Conservation (phyloP, 495 filamentous ascomycete genomes). For the Umbilicaria muhlenbergii region DNA sequence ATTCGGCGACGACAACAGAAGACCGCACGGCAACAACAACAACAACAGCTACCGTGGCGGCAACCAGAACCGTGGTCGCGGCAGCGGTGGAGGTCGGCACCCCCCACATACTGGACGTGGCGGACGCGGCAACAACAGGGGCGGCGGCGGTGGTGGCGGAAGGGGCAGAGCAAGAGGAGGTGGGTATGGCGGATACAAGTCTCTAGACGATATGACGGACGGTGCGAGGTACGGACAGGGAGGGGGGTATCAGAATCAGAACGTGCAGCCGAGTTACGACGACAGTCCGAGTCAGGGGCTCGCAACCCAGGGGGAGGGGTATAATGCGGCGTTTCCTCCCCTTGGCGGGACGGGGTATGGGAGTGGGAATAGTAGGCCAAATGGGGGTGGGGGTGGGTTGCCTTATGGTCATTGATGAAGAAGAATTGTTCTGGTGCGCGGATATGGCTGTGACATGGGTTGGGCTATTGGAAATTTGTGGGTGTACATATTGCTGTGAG, state of each 20-base stretch:
- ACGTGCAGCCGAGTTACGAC: conserved; percentile 12
- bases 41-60: conserved; percentile 15
- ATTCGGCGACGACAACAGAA: conserved; percentile 13
- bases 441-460: too few species aligned
- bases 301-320: conserved; percentile 13
- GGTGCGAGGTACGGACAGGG: conserved; percentile 11
- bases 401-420: conserved; percentile 9
- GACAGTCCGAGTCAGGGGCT: conserved; percentile 14
- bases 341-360: conserved; percentile 17
- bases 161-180: conserved; percentile 3
- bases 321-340: conserved; percentile 8
- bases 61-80: conserved; percentile 29
- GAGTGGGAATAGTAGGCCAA: conserved; percentile 9
- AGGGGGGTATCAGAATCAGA: conserved; percentile 6
- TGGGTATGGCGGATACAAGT: conserved; percentile 21
- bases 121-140: conserved; percentile 21
- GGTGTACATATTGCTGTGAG: too few species aligned
- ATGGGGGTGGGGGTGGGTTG: conserved; percentile 18
- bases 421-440: too few species aligned
- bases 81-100: conserved; percentile 28
- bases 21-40: neutral
- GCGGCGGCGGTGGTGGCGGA: conserved; percentile 23
- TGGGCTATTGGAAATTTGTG: too few species aligned
- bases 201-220: conserved; percentile 25
- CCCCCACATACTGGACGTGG: conserved; percentile 13